phyloP scores from a whole-genome alignment of 2,329 filamentous ascomycete species.

The Diaporthe citrichinensis region DNA sequence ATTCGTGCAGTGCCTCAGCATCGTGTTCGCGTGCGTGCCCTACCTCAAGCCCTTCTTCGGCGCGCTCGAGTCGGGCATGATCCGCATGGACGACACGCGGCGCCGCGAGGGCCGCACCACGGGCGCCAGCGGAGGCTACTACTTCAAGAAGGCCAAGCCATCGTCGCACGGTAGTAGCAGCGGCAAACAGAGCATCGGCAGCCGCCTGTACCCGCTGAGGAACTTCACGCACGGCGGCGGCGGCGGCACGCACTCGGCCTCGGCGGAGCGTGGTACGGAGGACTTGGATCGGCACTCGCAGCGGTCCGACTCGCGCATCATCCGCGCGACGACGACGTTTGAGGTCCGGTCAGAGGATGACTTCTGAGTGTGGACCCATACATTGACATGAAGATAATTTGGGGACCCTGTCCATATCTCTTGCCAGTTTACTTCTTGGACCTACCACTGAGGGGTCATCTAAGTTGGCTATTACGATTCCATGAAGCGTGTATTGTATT shows the following conservation, averaged over 20 bases:
- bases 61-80: conserved; percentile 16
- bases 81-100: conserved; percentile 17
- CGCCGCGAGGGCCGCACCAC: conserved; percentile 5
- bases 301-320: conserved; percentile 21
- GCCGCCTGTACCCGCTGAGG: neutral
- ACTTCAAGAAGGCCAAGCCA: neutral
- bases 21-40: conserved; percentile 9
- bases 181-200: conserved; percentile 2
- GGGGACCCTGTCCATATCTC: neutral
- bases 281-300: neutral
- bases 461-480: neutral
- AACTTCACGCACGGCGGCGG: neutral
- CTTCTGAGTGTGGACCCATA: neutral
- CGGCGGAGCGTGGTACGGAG: neutral
- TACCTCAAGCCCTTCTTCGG: conserved; percentile 23
- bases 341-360: conserved; percentile 2
- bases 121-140: neutral
- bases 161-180: neutral
- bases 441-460: neutral
- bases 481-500: neutral
- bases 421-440: neutral
- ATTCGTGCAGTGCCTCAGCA: conserved; percentile 1
- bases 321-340: conserved; percentile 5
- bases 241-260: neutral
- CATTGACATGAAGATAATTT: neutral